Evolutionary conservation across 768 basidiomycete species (phyloP).

Genomic region (Pisolithus microcarpus): DNA sequence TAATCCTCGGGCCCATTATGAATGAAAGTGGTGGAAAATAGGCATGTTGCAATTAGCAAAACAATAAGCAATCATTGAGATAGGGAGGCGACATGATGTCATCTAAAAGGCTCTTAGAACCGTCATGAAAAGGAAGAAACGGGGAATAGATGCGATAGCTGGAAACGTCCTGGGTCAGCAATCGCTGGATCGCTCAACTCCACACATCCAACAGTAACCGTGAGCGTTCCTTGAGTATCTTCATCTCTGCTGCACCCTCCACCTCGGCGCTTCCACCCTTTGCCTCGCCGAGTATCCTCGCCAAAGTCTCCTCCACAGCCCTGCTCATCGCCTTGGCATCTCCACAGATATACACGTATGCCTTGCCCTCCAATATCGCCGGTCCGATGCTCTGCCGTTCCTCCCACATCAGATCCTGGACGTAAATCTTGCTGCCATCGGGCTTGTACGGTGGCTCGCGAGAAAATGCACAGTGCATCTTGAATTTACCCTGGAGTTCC

Average conservation of each 20-base stretch:
- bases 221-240: slow-evolving; percentile 91
- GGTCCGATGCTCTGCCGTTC: slow-evolving; percentile 77
- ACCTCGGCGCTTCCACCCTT: slow-evolving; percentile 86
- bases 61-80: too few relatives aligned
- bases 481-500: slow-evolving; percentile 89
- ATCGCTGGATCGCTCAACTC: slow-evolving; percentile 43
- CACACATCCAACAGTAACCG: slow-evolving; percentile 84
- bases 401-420: slow-evolving; percentile 95
- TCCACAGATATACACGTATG: slow-evolving; percentile 96
- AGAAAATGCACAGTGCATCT: slow-evolving; percentile 84
- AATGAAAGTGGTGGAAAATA: too few relatives aligned
- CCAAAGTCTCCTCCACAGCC: slow-evolving; percentile 85
- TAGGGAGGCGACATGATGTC: too few relatives aligned
- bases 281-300: slow-evolving; percentile 80
- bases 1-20: too few relatives aligned
- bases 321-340: slow-evolving; percentile 97
- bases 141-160: background rate
- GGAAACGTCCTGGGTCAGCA: background rate
- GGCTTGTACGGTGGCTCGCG: slow-evolving; percentile 80
- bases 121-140: too few relatives aligned
- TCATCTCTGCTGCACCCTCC: slow-evolving; percentile 87
- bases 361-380: slow-evolving; percentile 88
- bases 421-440: slow-evolving; percentile 94
- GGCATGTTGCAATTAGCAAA: too few relatives aligned
- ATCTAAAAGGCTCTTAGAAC: too few relatives aligned